A percentile compares a stretch with the other conserved stretches of the same genome.
Conservation (phyloP, 1,139 yeast species). For the Zygoascus sp. region DNA sequence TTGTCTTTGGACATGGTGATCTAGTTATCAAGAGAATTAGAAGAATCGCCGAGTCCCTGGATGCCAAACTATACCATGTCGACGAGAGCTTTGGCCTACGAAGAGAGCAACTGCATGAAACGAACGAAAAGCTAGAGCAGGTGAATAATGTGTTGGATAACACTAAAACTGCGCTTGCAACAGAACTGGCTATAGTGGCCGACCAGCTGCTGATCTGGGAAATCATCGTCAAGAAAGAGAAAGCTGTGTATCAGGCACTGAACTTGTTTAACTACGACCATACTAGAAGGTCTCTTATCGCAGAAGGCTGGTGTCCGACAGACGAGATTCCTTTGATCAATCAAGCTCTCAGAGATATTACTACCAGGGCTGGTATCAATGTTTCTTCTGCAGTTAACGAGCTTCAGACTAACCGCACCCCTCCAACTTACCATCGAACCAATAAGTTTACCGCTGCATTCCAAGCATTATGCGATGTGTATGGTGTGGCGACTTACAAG, state of each 20-base stretch:
- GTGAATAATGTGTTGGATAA: conserved; percentile 64
- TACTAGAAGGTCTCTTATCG: conserved; percentile 81
- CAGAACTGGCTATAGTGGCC: conserved; percentile 78
- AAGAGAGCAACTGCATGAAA: conserved; percentile 52
- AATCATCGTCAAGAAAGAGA: conserved; percentile 63
- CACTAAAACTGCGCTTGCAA: conserved; percentile 64
- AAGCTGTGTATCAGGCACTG: conserved; percentile 66
- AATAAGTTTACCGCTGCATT: conserved; percentile 90
- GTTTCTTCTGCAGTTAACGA: conserved; percentile 79
- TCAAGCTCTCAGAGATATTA: conserved; percentile 49
- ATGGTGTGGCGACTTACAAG: conserved; percentile 89
- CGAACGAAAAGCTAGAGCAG: conserved; percentile 56
- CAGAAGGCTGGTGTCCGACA: conserved; percentile 95
- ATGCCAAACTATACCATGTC: conserved; percentile 68
- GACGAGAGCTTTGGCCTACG: conserved; percentile 56
- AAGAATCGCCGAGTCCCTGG: conserved; percentile 77
- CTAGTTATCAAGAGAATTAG: conserved; percentile 62
- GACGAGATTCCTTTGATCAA: conserved; percentile 50
- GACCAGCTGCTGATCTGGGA: conserved; percentile 71
- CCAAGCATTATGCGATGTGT: conserved; percentile 91
- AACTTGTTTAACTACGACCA: conserved; percentile 83
- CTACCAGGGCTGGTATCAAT: conserved; percentile 54
- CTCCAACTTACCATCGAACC: conserved; percentile 90
- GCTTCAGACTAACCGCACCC: conserved; percentile 72
- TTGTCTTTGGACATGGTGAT: conserved; percentile 86